Conservation (phyloP, 441 rosid genomes). For the Caryocar brasiliense region DNA sequence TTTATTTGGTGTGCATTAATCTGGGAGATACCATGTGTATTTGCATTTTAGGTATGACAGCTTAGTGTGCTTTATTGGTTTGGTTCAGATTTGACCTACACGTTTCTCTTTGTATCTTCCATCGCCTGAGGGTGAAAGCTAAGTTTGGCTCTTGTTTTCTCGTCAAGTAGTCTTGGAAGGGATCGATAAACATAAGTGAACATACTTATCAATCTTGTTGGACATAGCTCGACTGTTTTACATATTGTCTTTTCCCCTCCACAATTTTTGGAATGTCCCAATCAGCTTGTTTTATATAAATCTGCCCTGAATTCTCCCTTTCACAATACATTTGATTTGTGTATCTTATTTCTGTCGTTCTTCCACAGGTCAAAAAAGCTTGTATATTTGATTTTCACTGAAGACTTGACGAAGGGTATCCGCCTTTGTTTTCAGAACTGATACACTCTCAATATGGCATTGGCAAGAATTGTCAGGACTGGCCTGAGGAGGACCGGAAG, state of each 20-base stretch:
- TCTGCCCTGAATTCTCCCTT: constrained; percentile 1
- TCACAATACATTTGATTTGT: neutral
- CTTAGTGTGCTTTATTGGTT: neutral
- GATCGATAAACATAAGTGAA: constrained; percentile 1
- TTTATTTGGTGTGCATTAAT: neutral
- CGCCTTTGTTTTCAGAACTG: constrained; percentile 4
- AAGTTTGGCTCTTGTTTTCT: constrained; percentile 17
- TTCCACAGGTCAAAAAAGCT: constrained; percentile 2
- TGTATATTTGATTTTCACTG: neutral
- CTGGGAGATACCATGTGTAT: neutral
- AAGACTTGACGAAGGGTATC: neutral
- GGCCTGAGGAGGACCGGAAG: constrained; percentile 44
- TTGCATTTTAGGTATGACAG: neutral
- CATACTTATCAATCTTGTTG: neutral
- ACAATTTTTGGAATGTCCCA: constrained; percentile 14
- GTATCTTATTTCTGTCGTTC: constrained; percentile 8
- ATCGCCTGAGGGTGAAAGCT: constrained; percentile 12
- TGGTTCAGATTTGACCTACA: neutral
- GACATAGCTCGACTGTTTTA: constrained; percentile 1
- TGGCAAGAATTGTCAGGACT: constrained; percentile 39
- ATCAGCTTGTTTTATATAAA: constrained; percentile 9
- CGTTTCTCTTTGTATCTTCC: constrained; percentile 18
- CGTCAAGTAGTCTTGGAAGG: constrained; percentile 21
- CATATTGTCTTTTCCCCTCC: constrained; percentile 7
- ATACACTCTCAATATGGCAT: constrained; percentile 34